These are phyloP conservation scores for Fraxinus cuspidata DNA, from an alignment of 257 asterid species.

Conservation along the genomic window DNA sequence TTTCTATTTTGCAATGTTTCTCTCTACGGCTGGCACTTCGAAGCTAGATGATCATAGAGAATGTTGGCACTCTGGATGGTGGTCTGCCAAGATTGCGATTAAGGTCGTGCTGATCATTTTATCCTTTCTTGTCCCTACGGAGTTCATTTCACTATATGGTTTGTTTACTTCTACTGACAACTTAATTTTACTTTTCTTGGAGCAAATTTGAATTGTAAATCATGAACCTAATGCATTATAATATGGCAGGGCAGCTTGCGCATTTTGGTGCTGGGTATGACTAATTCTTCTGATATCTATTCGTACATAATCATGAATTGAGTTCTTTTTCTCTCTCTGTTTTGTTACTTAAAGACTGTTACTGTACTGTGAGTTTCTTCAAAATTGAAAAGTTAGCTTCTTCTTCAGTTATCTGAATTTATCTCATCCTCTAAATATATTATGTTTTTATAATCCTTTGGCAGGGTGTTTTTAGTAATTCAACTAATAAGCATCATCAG, in stretches of 20 bases:
- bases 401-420: neutral
- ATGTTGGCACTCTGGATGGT: conserved; percentile 55
- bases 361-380: neutral
- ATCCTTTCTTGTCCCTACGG: conserved; percentile 44
- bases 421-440: neutral
- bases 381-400: too few species aligned
- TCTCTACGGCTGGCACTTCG: conserved; percentile 53
- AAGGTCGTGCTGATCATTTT: conserved; percentile 34
- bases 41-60: conserved; percentile 47
- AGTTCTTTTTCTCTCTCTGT: neutral
- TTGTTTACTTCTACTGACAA: conserved; percentile 1
- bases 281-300: neutral
- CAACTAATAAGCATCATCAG: conserved; percentile 55
- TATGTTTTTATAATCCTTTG: neutral
- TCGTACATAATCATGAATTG: too few species aligned
- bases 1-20: conserved; percentile 52
- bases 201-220: neutral
- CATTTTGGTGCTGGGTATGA: conserved; percentile 62
- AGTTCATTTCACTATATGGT: conserved; percentile 44
- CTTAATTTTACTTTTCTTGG: neutral
- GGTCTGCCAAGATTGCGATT: conserved; percentile 47
- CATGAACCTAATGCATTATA: conserved; percentile 10
- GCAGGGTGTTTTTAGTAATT: conserved; percentile 53
- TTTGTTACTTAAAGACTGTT: neutral
- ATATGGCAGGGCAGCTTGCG: conserved; percentile 48